A percentile compares a stretch with the other conserved stretches of the same genome.
These are phyloP conservation scores for Blattamonas nauphoetae DNA, from an alignment of 78 protist species.

Conservation along the genomic window DNA sequence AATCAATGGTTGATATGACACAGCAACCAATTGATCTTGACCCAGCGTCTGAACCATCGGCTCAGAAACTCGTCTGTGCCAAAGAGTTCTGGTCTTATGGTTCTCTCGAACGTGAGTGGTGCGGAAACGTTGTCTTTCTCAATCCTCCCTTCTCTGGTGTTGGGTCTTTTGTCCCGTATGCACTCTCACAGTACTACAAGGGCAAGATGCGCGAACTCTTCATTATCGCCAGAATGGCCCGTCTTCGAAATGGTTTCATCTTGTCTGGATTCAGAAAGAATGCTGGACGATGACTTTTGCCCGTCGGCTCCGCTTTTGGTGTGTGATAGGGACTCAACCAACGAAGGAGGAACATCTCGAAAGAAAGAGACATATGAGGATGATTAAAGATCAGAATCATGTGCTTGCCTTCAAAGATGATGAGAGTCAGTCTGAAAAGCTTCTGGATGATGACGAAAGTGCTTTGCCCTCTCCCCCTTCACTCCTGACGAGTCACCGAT, in stretches of 20 bases:
- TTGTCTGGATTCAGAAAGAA: neutral
- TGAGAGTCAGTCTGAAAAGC: too few species aligned
- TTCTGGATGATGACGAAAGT: too few species aligned
- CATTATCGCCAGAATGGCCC: neutral
- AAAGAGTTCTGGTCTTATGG: neutral
- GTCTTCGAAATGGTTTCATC: neutral
- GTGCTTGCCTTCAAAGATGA: too few species aligned
- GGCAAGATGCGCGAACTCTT: neutral
- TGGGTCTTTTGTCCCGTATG: neutral
- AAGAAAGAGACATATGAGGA: too few species aligned
- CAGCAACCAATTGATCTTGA: neutral
- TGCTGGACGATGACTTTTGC: neutral
- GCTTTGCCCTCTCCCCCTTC: too few species aligned
- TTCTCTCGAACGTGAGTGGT: neutral
- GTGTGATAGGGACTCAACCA: too few species aligned
- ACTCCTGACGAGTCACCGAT: too few species aligned
- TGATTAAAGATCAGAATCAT: too few species aligned
- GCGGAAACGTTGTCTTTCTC: neutral
- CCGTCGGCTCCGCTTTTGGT: neutral
- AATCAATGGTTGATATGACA: neutral
- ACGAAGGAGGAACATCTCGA: too few species aligned
- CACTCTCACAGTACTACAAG: neutral
- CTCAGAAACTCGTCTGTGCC: neutral
- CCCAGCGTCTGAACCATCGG: neutral
- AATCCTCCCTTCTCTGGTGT: neutral